Evolutionary conservation across 2,329 filamentous ascomycete species (phyloP).

Genomic region (Tricladium varicosporioides): DNA sequence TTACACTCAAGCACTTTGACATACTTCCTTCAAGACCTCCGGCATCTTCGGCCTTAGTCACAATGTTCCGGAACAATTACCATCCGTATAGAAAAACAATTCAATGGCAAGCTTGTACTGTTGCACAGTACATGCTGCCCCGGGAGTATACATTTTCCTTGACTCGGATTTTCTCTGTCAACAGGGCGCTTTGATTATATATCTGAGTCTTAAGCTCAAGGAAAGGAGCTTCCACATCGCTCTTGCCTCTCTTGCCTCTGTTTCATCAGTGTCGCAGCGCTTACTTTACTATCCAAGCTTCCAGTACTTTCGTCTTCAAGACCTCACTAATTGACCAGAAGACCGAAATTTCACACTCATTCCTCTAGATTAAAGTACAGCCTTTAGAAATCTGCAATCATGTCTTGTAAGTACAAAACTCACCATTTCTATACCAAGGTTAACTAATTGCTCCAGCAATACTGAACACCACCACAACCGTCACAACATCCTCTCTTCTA

Average conservation of each 20-base stretch:
- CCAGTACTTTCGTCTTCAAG: background rate
- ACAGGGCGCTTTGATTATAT: too few species aligned
- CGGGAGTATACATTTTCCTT: too few species aligned
- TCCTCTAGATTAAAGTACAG: background rate
- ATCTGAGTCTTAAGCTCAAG: too few species aligned
- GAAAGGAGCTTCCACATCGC: background rate
- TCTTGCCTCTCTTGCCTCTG: background rate
- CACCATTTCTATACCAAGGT: background rate
- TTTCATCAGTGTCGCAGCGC: constrained; percentile 4
- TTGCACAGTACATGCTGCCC: too few species aligned
- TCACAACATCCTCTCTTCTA: constrained; percentile 63
- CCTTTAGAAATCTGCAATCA: constrained; percentile 12
- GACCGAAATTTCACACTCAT: too few species aligned
- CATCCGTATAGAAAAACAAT: too few species aligned
- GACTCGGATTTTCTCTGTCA: too few species aligned
- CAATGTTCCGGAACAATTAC: too few species aligned
- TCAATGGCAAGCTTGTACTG: too few species aligned
- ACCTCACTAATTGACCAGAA: background rate
- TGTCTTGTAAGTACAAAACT: constrained; percentile 27
- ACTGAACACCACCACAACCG: constrained; percentile 25
- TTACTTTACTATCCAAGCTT: background rate
- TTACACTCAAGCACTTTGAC: too few species aligned
- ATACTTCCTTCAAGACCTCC: too few species aligned
- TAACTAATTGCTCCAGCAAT: constrained; percentile 14
- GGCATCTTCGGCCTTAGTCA: too few species aligned